A percentile compares a stretch with the other conserved stretches of the same genome.
These are phyloP conservation scores for Phenoliferia sp. DNA, from an alignment of 1,284 basidiomycete species.

Conservation along the genomic window DNA sequence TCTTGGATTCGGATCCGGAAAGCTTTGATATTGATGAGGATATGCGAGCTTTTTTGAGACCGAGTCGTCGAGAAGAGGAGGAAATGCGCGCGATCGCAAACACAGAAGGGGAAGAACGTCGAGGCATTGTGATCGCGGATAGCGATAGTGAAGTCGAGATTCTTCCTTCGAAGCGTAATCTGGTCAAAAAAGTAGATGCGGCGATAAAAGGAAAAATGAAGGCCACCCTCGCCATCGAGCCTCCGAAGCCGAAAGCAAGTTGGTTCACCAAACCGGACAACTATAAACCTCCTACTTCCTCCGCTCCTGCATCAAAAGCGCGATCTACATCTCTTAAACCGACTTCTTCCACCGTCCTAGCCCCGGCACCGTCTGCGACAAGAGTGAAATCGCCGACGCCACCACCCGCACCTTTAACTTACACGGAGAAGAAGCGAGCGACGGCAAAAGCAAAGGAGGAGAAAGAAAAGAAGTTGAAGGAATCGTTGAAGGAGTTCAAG, in stretches of 20 bases:
- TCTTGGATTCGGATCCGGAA: neutral
- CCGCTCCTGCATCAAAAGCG: neutral
- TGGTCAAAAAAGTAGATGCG: neutral
- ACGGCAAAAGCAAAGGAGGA: neutral
- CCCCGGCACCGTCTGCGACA: neutral
- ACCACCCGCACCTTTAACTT: neutral
- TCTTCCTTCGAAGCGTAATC: neutral
- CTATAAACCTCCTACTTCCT: too few species aligned
- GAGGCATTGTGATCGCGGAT: neutral
- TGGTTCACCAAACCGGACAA: slow-evolving; percentile 7
- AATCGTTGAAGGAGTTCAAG: slow-evolving; percentile 10
- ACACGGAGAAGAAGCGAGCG: neutral
- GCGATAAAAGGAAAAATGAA: neutral
- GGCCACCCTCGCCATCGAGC: neutral
- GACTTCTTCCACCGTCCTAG: neutral
- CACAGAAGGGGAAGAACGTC: neutral
- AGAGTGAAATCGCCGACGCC: neutral
- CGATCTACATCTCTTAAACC: neutral
- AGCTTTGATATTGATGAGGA: neutral
- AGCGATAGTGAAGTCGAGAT: slow-evolving; percentile 3
- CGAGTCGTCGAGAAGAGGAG: neutral
- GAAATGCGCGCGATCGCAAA: neutral
- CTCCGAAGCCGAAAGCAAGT: neutral
- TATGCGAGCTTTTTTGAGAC: neutral
- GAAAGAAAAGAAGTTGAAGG: slow-evolving; percentile 9